Evolutionary conservation across 257 asterid genomes (phyloP).

Genomic region (Ilex asprella): DNA sequence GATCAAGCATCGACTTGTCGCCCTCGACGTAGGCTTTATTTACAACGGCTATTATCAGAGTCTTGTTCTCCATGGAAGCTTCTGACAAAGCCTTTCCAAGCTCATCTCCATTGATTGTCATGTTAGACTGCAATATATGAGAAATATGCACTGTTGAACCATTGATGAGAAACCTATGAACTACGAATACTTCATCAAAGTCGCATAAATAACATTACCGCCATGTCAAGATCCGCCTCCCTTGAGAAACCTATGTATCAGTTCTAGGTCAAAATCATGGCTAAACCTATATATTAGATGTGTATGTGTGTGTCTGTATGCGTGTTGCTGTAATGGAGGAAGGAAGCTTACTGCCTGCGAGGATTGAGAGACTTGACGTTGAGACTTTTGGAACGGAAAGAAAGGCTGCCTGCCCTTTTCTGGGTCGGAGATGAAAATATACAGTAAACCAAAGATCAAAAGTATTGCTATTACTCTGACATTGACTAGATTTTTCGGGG

Average conservation of each 20-base stretch:
- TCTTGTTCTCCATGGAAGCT: conserved; percentile 27
- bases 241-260: too few relatives aligned
- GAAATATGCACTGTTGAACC: not conserved
- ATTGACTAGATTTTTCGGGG: not conserved
- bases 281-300: too few relatives aligned
- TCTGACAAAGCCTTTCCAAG: conserved; percentile 25
- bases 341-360: not conserved
- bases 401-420: not conserved
- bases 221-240: not conserved
- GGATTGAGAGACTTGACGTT: not conserved
- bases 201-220: not conserved
- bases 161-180: too few relatives aligned
- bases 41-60: conserved; percentile 34
- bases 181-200: not conserved
- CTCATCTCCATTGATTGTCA: conserved; percentile 13
- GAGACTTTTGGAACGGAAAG: not conserved
- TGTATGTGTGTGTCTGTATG: too few relatives aligned
- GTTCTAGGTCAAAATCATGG: too few relatives aligned
- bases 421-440: conserved; percentile 7
- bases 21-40: conserved; percentile 49
- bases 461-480: not conserved
- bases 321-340: too few relatives aligned
- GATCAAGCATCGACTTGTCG: conserved; percentile 40
- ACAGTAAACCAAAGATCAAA: conserved; percentile 5
- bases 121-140: not conserved